phyloP scores from a whole-genome alignment of 2,329 filamentous ascomycete species.

The Lecanicillium sp. region DNA sequence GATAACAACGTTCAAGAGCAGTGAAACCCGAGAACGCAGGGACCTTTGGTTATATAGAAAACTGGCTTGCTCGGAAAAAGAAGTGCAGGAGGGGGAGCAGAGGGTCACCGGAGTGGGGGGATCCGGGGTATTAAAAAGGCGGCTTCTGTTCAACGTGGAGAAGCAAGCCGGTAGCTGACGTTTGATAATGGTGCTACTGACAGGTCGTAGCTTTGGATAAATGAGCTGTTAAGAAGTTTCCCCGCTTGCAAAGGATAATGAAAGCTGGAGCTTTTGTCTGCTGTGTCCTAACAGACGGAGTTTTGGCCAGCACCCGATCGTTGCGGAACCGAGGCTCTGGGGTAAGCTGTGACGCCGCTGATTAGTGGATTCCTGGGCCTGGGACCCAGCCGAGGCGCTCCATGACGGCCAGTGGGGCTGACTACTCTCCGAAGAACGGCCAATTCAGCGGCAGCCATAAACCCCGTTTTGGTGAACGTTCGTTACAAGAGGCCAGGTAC shows the following conservation, averaged over 20 bases:
- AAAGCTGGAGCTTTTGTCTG: too few relatives aligned
- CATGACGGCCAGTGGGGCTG: too few relatives aligned
- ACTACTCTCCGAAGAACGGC: too few relatives aligned
- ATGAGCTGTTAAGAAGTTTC: too few relatives aligned
- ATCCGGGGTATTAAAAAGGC: background rate
- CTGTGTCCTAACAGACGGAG: background rate
- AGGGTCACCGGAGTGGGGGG: background rate
- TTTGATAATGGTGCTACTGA: background rate
- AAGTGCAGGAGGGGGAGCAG: background rate
- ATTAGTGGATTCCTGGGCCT: constrained; percentile 3
- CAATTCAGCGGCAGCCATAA: too few relatives aligned
- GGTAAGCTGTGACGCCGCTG: constrained; percentile 7
- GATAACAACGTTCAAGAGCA: too few relatives aligned
- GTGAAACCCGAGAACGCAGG: background rate
- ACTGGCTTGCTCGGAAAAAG: background rate
- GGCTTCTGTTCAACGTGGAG: too few relatives aligned
- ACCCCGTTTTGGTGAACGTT: too few relatives aligned
- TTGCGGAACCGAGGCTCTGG: constrained; percentile 9
- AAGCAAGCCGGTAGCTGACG: too few relatives aligned
- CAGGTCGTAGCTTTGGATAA: too few relatives aligned
- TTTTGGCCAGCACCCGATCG: background rate
- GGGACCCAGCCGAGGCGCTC: constrained; percentile 3
- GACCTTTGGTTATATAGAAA: background rate
- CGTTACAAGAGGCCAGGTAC: too few relatives aligned
- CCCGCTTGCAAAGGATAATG: too few relatives aligned